Evolutionary conservation across 805 yeast genomes (phyloP), one percentile per base, ranked within the genome.

Genomic region (Sungouiella thailandica): DNA sequence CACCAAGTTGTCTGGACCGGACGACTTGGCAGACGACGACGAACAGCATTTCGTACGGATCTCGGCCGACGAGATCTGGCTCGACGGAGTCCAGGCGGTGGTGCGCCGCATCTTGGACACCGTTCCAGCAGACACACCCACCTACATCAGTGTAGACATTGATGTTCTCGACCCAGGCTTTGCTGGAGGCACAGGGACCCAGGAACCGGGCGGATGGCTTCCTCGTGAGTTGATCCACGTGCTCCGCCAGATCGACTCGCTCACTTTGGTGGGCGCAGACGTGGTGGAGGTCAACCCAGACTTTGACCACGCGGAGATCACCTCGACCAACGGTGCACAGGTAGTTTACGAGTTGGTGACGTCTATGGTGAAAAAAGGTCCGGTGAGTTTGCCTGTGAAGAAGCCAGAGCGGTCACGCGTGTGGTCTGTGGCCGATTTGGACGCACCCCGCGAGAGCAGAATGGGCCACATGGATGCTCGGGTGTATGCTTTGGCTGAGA

Each of bases 111-210:
- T 83, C 33, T 55, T 72, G 44, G 55, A 63, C 3, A 63, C 76
- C 23, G 72, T 84, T 23, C 84, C 86, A 1, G 53, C 55, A n/a
- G 72, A 76, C 35, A 65, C 69, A 7, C 90, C 93, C 8, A 83
- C 83, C 0, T 85, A 82, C 49, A 62, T 85, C 26, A 78, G 86
- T 14, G 82, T 85, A n/a, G 95, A 84, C 54, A 79, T 83, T 29
- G 86, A 74, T 48, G 74, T 72, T 12, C 58, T 74, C 41, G 80
- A 74, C 49, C 79, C 80, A 7, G 80, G 73, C 1, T 71, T 71
- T 45, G 74, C 75, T 12, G 69, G 74, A 31, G 80, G 79, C 3
- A 74, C 80, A 1, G 80, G 80, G 5, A 74, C 80, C 10, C 75
- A 70, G 38, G 80, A 74, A 52, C 72, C 78, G 1, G 80, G 80